Percentiles rank a stretch among this genome's conserved stretches.
Conservation (phyloP, 257 asterid genomes). For the Nicotiana knightiana region DNA sequence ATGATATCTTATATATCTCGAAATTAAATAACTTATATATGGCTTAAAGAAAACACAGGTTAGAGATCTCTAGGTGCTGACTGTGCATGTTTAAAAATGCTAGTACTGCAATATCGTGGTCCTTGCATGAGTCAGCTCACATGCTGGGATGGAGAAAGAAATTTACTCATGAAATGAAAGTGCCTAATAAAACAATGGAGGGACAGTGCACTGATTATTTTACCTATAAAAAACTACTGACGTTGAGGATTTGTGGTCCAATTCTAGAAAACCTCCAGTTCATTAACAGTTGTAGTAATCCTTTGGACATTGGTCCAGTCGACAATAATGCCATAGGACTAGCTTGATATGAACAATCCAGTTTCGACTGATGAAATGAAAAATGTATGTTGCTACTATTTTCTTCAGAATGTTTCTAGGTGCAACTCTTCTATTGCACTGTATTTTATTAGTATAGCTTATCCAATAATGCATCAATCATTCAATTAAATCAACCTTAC, state of each 20-base stretch:
- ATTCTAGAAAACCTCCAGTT: slow-evolving; percentile 15
- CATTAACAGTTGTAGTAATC: background rate
- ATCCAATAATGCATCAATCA: too few species aligned
- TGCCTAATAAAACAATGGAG: slow-evolving; percentile 3
- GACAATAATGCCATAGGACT: too few species aligned
- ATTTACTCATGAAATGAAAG: background rate
- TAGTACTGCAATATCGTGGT: background rate
- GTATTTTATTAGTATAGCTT: too few species aligned
- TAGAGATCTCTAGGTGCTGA: background rate
- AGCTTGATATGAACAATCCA: background rate
- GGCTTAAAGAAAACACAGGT: too few species aligned
- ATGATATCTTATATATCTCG: too few species aligned
- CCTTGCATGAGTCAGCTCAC: background rate
- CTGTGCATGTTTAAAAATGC: background rate
- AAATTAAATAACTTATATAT: too few species aligned
- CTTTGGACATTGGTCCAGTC: background rate
- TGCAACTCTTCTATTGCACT: background rate
- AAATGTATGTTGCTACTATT: background rate
- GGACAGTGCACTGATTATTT: too few species aligned
- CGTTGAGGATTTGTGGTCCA: slow-evolving; percentile 39
- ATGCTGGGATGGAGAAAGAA: background rate
- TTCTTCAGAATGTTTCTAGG: background rate
- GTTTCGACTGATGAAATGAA: background rate
- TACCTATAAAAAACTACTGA: slow-evolving; percentile 1
- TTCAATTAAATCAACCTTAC: too few species aligned